Evolutionary conservation across 192 early-diverging fungal genomes (phyloP).

Genomic region (Spizellomyces punctatus): DNA sequence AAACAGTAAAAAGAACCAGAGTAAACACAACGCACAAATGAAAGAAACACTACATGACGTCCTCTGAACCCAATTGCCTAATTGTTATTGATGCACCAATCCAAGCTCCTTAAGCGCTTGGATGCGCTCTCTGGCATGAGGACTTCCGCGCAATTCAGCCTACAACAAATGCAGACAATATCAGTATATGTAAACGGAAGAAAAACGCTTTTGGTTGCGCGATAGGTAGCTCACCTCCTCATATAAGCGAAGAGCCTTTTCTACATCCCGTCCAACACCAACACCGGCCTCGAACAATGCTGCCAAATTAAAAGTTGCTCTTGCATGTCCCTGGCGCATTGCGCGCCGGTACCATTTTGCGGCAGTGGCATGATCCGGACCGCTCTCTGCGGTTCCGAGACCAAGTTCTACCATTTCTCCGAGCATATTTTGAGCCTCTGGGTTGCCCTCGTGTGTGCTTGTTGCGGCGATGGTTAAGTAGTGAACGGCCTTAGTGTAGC

Average conservation of each 20-base stretch:
- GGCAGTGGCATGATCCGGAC: conserved; percentile 25
- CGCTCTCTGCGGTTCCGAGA: conserved; percentile 22
- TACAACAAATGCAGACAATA: background rate
- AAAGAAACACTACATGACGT: too few species aligned
- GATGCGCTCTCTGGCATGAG: background rate
- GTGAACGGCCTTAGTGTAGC: conserved; percentile 24
- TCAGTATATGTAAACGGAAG: background rate
- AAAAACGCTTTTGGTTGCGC: background rate
- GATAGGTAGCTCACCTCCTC: conserved; percentile 35
- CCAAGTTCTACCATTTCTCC: conserved; percentile 51
- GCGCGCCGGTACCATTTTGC: conserved; percentile 43
- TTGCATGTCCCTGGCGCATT: conserved; percentile 39
- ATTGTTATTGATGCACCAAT: background rate
- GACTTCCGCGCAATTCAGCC: background rate
- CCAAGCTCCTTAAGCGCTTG: background rate
- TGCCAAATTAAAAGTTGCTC: conserved; percentile 43
- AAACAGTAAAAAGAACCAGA: too few species aligned
- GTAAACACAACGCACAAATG: too few species aligned
- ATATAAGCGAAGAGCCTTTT: conserved; percentile 43
- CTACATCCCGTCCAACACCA: conserved; percentile 42
- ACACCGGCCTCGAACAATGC: conserved; percentile 43
- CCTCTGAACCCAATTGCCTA: too few species aligned
- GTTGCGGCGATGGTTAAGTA: conserved; percentile 35
- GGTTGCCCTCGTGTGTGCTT: conserved; percentile 9
- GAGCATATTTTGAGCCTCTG: conserved; percentile 52